Evolutionary conservation across 257 asterid genomes (phyloP), one percentile per base, ranked within the genome.

Genomic region (Plantago major): DNA sequence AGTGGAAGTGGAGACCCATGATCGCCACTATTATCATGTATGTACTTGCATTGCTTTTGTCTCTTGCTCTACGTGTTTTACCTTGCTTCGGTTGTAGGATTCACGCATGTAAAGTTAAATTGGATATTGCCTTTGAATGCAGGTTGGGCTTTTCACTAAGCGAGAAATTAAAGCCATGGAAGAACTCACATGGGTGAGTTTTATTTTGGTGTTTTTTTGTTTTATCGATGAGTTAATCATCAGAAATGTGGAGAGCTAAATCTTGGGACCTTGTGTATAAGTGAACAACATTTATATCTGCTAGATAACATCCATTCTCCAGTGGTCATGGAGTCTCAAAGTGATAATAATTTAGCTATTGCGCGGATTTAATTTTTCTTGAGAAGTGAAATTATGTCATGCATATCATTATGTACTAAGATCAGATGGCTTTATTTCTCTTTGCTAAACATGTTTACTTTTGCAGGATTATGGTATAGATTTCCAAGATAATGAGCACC

Each of bases 181-280:
- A 76, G 99, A 92, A 76, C 94, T 92, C 61, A 92, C 95, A 62
- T 86, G 97, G 99, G 99, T 89, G 72, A 71, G 87, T 79, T 50
- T 64, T 60, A 47, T 47, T 61, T 47, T 15, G 16, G 30, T 43
- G 62, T 16, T 55, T 22, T 18, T 52, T 10, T 22, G 26, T 22
- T 17, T 33, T 18, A 47, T 51, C 33, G 22, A 51, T 10, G 4
- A 10, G 12, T 51, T 51, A 37, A 5, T 53, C 11, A 0, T 53
- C 42, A 53, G 14, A 26, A 37, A 53, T 37, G 11, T 22, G 38
- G n/a, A 33, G 40, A 33, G 6, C 40, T 7, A 33, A 33, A 7
- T 1, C 6, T 7, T 33, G 40, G 40, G 40, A 33, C 26, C 26
- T 22, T 22, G 26, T 22, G 26, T 22, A 22, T 22, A 22, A 22